Conservation (phyloP, 2,329 filamentous ascomycete species). For the Zelopaecilomyces penicillatus region DNA sequence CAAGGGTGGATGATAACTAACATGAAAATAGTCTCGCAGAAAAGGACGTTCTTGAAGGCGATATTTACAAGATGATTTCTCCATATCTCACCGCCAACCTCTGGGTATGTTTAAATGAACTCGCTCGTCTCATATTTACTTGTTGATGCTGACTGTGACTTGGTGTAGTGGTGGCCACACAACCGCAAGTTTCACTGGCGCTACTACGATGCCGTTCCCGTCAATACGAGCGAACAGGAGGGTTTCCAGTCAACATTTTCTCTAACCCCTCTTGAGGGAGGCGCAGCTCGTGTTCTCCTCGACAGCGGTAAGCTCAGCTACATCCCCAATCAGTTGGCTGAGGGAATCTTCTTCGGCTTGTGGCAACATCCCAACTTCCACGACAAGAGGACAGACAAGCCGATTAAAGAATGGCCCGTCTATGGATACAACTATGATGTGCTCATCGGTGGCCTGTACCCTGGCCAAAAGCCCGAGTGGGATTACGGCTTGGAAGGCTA, state of each 20-base stretch:
- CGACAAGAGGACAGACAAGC: conserved; percentile 37
- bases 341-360: conserved; percentile 39
- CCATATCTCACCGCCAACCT: conserved; percentile 44
- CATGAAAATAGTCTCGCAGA: conserved; percentile 30
- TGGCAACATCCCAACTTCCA: conserved; percentile 45
- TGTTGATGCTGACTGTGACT: neutral
- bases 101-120: conserved; percentile 27
- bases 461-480: conserved; percentile 39
- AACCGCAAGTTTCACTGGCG: conserved; percentile 42
- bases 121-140: no score
- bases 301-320: conserved; percentile 38
- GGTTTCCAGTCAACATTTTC: conserved; percentile 47
- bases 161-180: conserved; percentile 41
- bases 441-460: conserved; percentile 43
- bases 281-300: conserved; percentile 31
- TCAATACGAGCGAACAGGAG: conserved; percentile 32
- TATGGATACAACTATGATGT: conserved; percentile 48
- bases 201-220: conserved; percentile 40
- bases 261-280: conserved; percentile 34
- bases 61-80: conserved; percentile 40
- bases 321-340: conserved; percentile 40
- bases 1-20: conserved; percentile 4
- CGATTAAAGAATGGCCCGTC: conserved; percentile 39
- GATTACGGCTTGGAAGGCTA: conserved; percentile 39
- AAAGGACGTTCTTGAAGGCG: conserved; percentile 38